Conservation (phyloP, 495 filamentous ascomycete species). For the Copromyces sp. region DNA sequence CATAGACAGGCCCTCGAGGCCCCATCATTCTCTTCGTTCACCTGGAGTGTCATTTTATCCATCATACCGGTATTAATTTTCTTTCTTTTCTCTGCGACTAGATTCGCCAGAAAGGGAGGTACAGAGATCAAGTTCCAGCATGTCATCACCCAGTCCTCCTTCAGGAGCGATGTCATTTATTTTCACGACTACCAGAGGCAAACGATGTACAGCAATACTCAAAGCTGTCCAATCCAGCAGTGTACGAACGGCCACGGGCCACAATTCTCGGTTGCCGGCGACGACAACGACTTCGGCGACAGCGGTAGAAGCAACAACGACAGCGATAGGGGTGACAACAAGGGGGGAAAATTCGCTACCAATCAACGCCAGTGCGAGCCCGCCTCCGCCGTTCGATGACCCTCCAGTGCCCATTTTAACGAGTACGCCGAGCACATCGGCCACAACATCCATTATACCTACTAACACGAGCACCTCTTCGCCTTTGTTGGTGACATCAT, state of each 20-base stretch:
- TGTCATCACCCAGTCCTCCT: slow-evolving; percentile 23
- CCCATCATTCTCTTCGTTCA: slow-evolving; percentile 5
- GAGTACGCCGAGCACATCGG: slow-evolving; percentile 25
- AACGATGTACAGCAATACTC: slow-evolving; percentile 39
- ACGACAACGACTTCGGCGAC: slow-evolving; percentile 11
- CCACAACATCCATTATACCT: slow-evolving; percentile 10
- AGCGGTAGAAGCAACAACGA: slow-evolving; percentile 1
- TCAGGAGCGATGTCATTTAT: slow-evolving; percentile 21
- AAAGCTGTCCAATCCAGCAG: slow-evolving; percentile 16
- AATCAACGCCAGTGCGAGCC: slow-evolving; percentile 6
- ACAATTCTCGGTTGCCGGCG: background rate
- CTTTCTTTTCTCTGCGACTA: slow-evolving; percentile 26
- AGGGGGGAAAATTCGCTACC: slow-evolving; percentile 7
- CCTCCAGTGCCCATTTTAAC: slow-evolving; percentile 8
- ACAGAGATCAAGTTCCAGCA: slow-evolving; percentile 16
- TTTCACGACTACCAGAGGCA: slow-evolving; percentile 35
- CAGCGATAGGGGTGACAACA: slow-evolving; percentile 1
- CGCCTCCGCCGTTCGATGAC: slow-evolving; percentile 4
- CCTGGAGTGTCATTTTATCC: background rate
- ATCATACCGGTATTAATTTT: background rate
- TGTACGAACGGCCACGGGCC: slow-evolving; percentile 6
- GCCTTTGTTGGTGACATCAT: background rate
- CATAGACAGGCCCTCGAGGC: slow-evolving; percentile 31
- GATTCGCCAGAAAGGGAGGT: slow-evolving; percentile 23
- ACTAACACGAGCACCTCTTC: slow-evolving; percentile 8